Evolutionary conservation across 78 protist genomes (phyloP), one percentile per base, ranked within the genome.

Genomic region (Dictyostelium brefeldianum): DNA sequence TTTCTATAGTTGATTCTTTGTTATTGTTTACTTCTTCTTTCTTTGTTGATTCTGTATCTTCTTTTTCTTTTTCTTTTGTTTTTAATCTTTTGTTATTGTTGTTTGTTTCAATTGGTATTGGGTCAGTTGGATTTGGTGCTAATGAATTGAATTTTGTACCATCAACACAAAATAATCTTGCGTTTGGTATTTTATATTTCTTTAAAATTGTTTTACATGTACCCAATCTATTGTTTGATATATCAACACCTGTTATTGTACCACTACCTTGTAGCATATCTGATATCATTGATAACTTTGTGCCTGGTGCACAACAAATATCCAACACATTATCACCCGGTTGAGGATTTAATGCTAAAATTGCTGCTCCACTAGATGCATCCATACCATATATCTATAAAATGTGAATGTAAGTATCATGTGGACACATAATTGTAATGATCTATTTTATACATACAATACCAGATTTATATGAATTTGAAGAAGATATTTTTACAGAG

Each of bases 231-330:
- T 22, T 29, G 0, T 6, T 3, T 18, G 78, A 56, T 14, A 90
- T 67, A 79, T 90, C 94, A 18, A 90, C 87, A 62, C 94, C 94
- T 20, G 94, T 78, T 0, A 90, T 54, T 51, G 94, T 48, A 11
- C 94, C 94, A 25, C 79, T 46, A n/a, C 87, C 87, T 20, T 47
- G 36, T 29, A 95, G 29, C 27, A 89, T 8, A 67, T 95, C 97
- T 0, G 97, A 91, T 25, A 80, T 87, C 71, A 91, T 54, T 48
- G 80, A 89, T 12, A 93, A 53, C 59, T 95, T 95, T 2, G 97
- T 94, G 7, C 97, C 97, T 8, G 97, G 97, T 69, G 97, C 97
- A 78, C 97, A 95, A 91, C 97, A 95, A 46, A 95, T 41, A 85
- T 95, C 97, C 65, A 95, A 91, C 5, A 95, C 94, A 65, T 56